Percentiles rank a stretch among this genome's conserved stretches.
These are phyloP conservation scores for Sequoia sempervirens DNA, from an alignment of 75 land plant species.

Conservation along the genomic window DNA sequence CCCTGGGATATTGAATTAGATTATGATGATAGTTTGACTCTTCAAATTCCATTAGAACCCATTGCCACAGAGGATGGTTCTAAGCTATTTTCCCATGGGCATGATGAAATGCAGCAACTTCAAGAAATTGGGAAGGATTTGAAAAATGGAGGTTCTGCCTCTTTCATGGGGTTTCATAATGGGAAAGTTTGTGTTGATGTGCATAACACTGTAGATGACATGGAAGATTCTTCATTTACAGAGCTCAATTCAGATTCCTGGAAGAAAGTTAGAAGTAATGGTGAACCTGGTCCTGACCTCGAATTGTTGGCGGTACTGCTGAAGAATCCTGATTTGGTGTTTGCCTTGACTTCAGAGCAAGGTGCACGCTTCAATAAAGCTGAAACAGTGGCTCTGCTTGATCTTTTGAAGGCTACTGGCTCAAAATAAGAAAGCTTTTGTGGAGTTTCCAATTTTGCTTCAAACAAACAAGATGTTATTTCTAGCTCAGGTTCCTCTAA, in stretches of 20 bases:
- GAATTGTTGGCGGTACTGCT: slow-evolving; percentile 73
- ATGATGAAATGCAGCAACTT: slow-evolving; percentile 9
- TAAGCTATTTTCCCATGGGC: slow-evolving; percentile 11
- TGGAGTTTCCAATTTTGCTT: neutral
- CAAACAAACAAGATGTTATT: neutral
- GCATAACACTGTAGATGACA: neutral
- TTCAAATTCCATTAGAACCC: slow-evolving; percentile 65
- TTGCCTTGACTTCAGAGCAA: slow-evolving; percentile 64
- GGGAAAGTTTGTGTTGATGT: neutral
- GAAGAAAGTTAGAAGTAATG: slow-evolving; percentile 12
- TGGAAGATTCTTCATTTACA: slow-evolving; percentile 1
- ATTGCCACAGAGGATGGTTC: slow-evolving; percentile 28
- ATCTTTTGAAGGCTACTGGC: slow-evolving; percentile 45
- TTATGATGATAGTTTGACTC: slow-evolving; percentile 87
- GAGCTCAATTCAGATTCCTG: neutral
- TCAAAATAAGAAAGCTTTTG: slow-evolving; percentile 5
- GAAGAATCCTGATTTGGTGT: slow-evolving; percentile 78
- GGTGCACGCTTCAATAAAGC: slow-evolving; percentile 24
- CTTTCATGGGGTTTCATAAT: neutral
- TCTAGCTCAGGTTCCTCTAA: slow-evolving; percentile 8
- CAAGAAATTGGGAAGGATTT: neutral
- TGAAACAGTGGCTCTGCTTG: slow-evolving; percentile 53
- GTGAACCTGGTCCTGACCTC: slow-evolving; percentile 51
- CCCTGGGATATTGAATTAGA: slow-evolving; percentile 88
- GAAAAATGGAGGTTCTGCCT: neutral